Evolutionary conservation across 129 eudicot species (phyloP).

Genomic region (Silybum marianum): DNA sequence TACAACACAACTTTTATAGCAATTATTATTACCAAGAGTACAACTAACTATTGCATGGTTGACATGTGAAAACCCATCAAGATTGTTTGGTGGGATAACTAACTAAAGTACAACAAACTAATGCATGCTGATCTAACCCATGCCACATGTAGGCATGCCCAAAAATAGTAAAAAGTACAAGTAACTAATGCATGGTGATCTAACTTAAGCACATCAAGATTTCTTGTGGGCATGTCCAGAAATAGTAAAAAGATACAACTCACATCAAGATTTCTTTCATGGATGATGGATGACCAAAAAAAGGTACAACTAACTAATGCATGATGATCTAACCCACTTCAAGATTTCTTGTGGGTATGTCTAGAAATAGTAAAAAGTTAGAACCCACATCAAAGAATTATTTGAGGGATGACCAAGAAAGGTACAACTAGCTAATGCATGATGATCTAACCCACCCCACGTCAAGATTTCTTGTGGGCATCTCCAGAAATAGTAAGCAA

Average conservation of each 20-base stretch:
- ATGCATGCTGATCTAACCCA: slow-evolving; percentile 2
- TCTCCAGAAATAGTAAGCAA: background rate
- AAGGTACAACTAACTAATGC: slow-evolving; percentile 12
- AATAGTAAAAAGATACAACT: background rate
- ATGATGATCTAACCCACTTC: slow-evolving; percentile 4
- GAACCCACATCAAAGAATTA: slow-evolving; percentile 8
- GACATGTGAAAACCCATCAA: background rate
- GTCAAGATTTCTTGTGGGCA: background rate
- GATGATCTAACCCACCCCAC: background rate
- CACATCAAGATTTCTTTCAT: slow-evolving; percentile 13
- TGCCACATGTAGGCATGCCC: background rate
- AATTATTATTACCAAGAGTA: background rate
- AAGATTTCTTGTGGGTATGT: background rate
- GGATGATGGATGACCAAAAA: slow-evolving; percentile 6
- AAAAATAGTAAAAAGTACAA: slow-evolving; percentile 14
- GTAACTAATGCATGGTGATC: slow-evolving; percentile 9
- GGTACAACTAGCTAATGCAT: slow-evolving; percentile 16
- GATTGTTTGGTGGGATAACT: slow-evolving; percentile 18
- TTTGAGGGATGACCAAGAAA: background rate
- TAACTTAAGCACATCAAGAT: background rate
- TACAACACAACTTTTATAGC: background rate
- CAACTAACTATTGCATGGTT: background rate
- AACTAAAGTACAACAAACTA: slow-evolving; percentile 14
- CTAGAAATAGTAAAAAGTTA: background rate
- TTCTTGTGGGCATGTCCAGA: background rate